These are phyloP conservation scores for Brassica rapa DNA, from an alignment of 345 rosid genomes.

Conservation along the genomic window DNA sequence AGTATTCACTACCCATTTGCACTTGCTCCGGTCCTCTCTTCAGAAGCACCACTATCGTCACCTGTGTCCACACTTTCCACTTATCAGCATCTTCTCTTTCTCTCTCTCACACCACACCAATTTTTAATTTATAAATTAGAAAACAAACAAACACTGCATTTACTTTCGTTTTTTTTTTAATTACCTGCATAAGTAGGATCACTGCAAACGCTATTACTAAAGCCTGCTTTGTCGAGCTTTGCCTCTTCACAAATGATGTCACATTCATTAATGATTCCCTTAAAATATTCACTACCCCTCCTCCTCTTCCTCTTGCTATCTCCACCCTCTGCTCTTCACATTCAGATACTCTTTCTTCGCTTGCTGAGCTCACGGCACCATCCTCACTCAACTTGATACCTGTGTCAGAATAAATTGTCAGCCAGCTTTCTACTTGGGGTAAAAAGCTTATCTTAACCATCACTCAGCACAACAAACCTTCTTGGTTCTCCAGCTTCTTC, in stretches of 20 bases:
- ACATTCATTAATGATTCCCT: conserved; percentile 45
- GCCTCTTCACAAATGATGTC: conserved; percentile 50
- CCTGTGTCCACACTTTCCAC: conserved; percentile 49
- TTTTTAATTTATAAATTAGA: neutral
- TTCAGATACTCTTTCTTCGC: conserved; percentile 41
- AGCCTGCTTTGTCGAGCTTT: conserved; percentile 57
- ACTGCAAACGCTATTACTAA: conserved; percentile 62
- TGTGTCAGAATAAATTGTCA: conserved; percentile 23
- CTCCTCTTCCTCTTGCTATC: conserved; percentile 41
- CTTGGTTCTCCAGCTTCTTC: conserved; percentile 61
- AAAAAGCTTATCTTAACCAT: conserved; percentile 11
- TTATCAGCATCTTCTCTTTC: conserved; percentile 1
- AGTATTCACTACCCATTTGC: conserved; percentile 43
- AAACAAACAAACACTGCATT: neutral
- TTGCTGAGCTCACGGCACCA: conserved; percentile 37
- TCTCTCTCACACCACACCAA: neutral
- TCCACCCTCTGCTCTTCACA: conserved; percentile 34
- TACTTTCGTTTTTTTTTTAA: neutral
- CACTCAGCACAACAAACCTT: conserved; percentile 29
- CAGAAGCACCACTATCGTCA: conserved; percentile 71
- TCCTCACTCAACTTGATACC: conserved; percentile 42
- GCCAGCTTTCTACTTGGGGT: conserved; percentile 8
- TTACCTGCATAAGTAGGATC: conserved; percentile 90
- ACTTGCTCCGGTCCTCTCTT: conserved; percentile 57
- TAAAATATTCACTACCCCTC: conserved; percentile 32